Base-by-base conservation (phyloP, 164 flowering plant species). In the Santalum album region DNA sequence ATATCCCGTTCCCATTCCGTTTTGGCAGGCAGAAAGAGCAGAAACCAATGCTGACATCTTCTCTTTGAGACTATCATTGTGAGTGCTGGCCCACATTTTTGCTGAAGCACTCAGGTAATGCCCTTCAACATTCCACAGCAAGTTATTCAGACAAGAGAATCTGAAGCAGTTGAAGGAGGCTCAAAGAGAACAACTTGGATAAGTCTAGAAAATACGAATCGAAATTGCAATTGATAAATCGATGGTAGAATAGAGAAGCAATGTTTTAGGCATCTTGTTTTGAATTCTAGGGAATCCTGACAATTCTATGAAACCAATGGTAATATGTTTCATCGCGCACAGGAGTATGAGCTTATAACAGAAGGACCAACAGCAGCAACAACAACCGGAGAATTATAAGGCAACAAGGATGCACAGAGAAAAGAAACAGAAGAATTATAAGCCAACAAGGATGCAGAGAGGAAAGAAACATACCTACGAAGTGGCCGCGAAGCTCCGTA, bases 91-190 rank as follows among this genome's bases (percentile, higher is more conserved):
- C 95, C 96, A 89, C 94, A 80, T 83, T 22, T 76, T 75, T 7
- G 99, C 96, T 17, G 91, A 63, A 47, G 96, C 96, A 57, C 99
- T 89, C 76, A 92, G 12, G 68, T 83, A 89, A 68, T 92, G 96
- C 43, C 99, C 96, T 87, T 62, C 71, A 73, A 46, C 26, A 55
- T 57, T 15, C 7, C 27, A 44, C 45, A 53, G 39, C 40, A 49
- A 56, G 24, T 17, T n/a, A 47, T 14, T 50, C 1, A 27, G n/a
- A 15, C 32, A 18, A 23, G 2, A 42, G 23, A 39, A 36, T 51
- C 15, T 42, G 25, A 22, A 23, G 48, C 42, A 38, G 11, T 11
- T 36, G 25, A 47, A 38, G 36, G 23, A 1, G 12, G 17, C 3
- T n/a, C n/a, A n/a, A n/a, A n/a, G 9, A n/a, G 21, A 24, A 38